phyloP scores from a whole-genome alignment of 768 basidiomycete species.

The Sporobolomyces pararoseus region DNA sequence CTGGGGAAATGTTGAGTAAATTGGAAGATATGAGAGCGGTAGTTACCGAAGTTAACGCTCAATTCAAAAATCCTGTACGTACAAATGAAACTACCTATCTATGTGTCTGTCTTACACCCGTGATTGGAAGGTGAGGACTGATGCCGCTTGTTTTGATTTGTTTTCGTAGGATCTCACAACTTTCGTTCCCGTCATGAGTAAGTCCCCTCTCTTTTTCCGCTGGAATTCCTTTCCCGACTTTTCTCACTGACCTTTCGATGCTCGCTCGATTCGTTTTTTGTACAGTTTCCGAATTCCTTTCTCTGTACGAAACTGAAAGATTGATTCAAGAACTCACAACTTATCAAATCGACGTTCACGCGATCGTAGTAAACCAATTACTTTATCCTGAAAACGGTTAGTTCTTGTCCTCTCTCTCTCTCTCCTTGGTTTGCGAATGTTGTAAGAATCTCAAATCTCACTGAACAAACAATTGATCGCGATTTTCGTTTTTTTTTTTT shows the following conservation, averaged over 20 bases:
- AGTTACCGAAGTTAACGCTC: slow-evolving; percentile 97
- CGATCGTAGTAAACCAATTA: slow-evolving; percentile 96
- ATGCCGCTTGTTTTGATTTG: background rate
- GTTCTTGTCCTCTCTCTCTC: slow-evolving; percentile 48
- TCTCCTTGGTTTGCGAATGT: background rate
- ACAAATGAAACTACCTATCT: too few species aligned
- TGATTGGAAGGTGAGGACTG: too few species aligned
- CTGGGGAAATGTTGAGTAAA: slow-evolving; percentile 97
- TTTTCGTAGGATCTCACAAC: slow-evolving; percentile 74
- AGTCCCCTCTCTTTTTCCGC: background rate
- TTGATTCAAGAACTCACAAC: slow-evolving; percentile 73
- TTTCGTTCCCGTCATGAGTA: slow-evolving; percentile 75
- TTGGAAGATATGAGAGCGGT: slow-evolving; percentile 93
- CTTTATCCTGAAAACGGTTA: slow-evolving; percentile 84
- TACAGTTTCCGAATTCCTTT: slow-evolving; percentile 90
- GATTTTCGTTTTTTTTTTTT: too few species aligned
- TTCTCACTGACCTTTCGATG: too few species aligned
- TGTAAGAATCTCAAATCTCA: too few species aligned
- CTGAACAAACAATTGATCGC: too few species aligned
- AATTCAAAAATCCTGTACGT: slow-evolving; percentile 95
- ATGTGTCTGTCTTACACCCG: too few species aligned
- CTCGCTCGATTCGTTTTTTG: too few species aligned
- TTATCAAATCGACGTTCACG: slow-evolving; percentile 82
- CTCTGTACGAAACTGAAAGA: slow-evolving; percentile 96
- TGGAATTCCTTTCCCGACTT: too few species aligned